Conservation (phyloP, 2,329 filamentous ascomycete species). For the Herpotrichia juniperi region DNA sequence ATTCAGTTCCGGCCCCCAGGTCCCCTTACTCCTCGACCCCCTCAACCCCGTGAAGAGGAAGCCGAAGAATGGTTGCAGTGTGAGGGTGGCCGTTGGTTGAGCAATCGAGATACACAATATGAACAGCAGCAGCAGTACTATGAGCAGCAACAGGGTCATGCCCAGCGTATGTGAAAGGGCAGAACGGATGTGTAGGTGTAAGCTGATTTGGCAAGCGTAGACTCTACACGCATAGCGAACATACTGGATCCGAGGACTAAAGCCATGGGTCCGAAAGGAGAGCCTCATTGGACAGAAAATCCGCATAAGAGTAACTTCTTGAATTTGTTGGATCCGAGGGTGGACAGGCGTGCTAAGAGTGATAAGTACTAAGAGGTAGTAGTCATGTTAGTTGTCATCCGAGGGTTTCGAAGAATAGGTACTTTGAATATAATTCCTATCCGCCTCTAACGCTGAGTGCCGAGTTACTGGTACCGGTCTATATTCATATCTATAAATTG, state of each 20-base stretch:
- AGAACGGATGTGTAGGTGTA: background rate
- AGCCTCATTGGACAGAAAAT: background rate
- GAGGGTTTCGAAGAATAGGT: background rate
- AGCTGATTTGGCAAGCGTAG: background rate
- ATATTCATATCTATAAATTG: too few species aligned
- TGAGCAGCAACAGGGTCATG: background rate
- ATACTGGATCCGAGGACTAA: background rate
- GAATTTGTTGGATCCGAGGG: slow-evolving; percentile 23
- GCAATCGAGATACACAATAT: too few species aligned
- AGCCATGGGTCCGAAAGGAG: background rate
- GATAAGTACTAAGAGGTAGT: background rate
- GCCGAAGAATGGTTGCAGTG: background rate
- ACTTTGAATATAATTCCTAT: background rate
- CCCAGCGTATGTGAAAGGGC: background rate
- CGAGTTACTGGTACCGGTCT: background rate
- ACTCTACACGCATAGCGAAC: background rate
- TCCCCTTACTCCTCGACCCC: background rate
- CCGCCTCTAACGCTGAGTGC: background rate
- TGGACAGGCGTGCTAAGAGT: slow-evolving; percentile 14
- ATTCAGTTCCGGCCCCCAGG: background rate
- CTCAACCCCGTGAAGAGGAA: background rate
- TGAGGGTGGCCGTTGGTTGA: background rate
- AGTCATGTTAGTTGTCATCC: background rate
- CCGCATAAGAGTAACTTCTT: slow-evolving; percentile 7
- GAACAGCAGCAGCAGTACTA: background rate